Evolutionary conservation across 495 filamentous ascomycete species (phyloP), one percentile per base, ranked within the genome.

Genomic region (Aspergillus sclerotioniger): DNA sequence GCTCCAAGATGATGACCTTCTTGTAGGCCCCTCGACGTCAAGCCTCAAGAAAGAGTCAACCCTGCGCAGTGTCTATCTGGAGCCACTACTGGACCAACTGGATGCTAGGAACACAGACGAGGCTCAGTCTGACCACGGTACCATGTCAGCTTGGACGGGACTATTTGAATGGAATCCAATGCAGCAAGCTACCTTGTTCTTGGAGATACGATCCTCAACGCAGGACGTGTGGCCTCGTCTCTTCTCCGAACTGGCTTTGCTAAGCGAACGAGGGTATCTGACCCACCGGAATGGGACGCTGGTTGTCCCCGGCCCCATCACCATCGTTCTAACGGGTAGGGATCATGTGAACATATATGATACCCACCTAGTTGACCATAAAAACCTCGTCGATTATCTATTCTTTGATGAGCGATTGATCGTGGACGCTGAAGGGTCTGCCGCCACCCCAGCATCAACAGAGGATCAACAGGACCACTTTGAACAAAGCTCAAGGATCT

Each of bases 291-390:
- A 86, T 58, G 75, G 82, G 28, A 76, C 71, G 1, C 64, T 68
- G 33, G 56, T 76, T 16, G 44, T 75, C 17, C 61, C 66, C 2
- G 69, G 88, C 3, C 81, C 82, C n/a, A 67, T 94, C 29, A 94
- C 89, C 0, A 79, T 94, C 0, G 83, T 93, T 1, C 83, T 82
- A 1, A 88, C 86, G 0, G 88, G 90, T 9, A 81, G 82, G 54
- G 79, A 82, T 0, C 77, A 83, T 0, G 85, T 88, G 60, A 70
- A 83, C 33, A 62, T 72, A n/a, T 52, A 73, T 5, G 67, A 56
- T 49, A 28, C 62, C 17, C 59, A 70, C 12, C 12, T 7, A 56
- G 53, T 19, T 60, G 33, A 16, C 0, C 16, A 65, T 1, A 84
- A 83, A 51, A 50, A 73, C 20, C 76, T 72, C 6, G 79, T 82